A percentile compares a stretch with the other conserved stretches of the same genome.
phyloP scores from a whole-genome alignment of 2,329 filamentous ascomycete genomes.

The Fusarium sp. region DNA sequence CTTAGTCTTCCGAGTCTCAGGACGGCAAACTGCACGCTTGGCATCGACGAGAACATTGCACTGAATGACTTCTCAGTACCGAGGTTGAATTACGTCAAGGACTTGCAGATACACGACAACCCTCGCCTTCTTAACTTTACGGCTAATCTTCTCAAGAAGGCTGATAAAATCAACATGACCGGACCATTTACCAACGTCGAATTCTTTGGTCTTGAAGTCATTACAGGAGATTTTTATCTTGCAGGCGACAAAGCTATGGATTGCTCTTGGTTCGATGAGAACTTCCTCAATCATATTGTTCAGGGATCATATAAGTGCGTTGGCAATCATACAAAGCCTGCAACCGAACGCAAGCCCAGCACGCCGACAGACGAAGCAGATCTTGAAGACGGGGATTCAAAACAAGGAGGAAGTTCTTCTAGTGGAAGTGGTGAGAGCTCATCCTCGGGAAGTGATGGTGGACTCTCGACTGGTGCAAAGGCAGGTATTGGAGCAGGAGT shows the following conservation, averaged over 20 bases:
- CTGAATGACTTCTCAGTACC: background rate
- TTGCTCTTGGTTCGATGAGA: background rate
- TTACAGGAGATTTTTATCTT: background rate
- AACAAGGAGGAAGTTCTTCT: background rate
- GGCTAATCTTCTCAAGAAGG: background rate
- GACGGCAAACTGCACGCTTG: background rate
- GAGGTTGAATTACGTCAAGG: background rate
- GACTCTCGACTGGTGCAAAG: background rate
- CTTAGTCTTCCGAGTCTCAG: rapidly evolving
- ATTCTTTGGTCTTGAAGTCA: background rate
- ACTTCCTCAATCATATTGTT: background rate
- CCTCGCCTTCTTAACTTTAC: background rate
- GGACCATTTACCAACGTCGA: background rate
- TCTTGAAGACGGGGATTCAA: rapidly evolving
- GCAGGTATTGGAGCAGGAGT: background rate
- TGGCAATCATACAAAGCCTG: background rate
- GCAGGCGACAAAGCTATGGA: background rate
- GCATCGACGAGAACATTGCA: background rate
- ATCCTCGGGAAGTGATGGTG: background rate
- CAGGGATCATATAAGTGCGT: background rate
- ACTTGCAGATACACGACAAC: background rate
- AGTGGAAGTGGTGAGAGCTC: rapidly evolving
- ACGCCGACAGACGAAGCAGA: background rate
- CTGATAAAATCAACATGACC: background rate
- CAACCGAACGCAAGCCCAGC: background rate